These are phyloP conservation scores for Talaromyces amestolkiae DNA, from an alignment of 2,329 filamentous ascomycete genomes.

Conservation along the genomic window DNA sequence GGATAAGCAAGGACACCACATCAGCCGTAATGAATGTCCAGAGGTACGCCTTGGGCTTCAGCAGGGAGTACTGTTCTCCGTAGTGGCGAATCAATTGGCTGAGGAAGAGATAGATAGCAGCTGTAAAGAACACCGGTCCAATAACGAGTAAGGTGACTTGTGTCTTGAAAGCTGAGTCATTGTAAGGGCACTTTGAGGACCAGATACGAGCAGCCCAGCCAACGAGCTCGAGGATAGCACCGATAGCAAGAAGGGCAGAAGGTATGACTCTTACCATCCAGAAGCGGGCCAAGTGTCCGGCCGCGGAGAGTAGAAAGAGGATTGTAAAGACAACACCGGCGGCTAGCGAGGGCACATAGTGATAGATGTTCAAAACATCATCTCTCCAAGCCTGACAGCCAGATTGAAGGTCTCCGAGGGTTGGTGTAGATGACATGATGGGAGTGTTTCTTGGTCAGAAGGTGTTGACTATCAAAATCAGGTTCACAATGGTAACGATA, in stretches of 20 bases:
- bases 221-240: background rate
- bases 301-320: background rate
- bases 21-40: constrained; percentile 43
- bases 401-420: background rate
- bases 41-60: constrained; percentile 40
- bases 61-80: constrained; percentile 43
- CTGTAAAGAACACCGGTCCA: constrained; percentile 52
- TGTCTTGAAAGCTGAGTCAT: constrained; percentile 48
- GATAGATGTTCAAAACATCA: background rate
- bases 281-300: background rate
- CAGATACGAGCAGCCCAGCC: constrained; percentile 51
- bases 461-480: background rate
- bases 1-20: constrained; percentile 53
- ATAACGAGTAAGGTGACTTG: constrained; percentile 47
- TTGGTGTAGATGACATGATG: background rate
- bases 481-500: background rate
- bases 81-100: constrained; percentile 47
- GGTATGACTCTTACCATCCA: background rate
- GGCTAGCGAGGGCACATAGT: constrained; percentile 2
- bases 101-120: constrained; percentile 51
- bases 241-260: background rate
- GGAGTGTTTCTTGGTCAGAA: background rate
- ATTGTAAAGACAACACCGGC: background rate
- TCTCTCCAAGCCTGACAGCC: background rate
- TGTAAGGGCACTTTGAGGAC: constrained; percentile 51